Percentiles rank a stretch among this genome's conserved stretches.
Conservation (phyloP, 2,329 filamentous ascomycete species). For the Neophaeococcomyces aloes region DNA sequence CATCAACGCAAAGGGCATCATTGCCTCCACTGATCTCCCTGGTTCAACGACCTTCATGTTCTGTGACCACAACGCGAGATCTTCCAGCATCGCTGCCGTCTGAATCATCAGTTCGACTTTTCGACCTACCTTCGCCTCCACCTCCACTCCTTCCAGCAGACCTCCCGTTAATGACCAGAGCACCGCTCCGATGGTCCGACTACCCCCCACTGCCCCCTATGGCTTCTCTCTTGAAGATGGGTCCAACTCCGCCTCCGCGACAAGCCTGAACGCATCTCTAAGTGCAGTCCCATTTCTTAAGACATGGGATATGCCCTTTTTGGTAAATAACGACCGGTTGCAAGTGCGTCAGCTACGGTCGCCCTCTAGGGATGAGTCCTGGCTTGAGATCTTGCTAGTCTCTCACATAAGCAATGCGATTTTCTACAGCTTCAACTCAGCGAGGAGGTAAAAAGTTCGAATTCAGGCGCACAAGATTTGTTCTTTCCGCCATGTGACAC, state of each 20-base stretch:
- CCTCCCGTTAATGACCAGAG: constrained; percentile 1
- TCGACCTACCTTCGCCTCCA: background rate
- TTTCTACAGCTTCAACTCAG: too few species aligned
- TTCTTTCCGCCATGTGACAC: too few species aligned
- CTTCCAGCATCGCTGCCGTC: background rate
- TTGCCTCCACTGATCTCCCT: background rate
- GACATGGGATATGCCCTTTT: too few species aligned
- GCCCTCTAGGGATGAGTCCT: too few species aligned
- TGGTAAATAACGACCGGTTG: too few species aligned
- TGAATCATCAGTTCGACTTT: background rate
- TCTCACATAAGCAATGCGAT: too few species aligned
- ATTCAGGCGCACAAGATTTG: too few species aligned
- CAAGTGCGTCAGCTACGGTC: too few species aligned
- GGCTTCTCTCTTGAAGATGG: constrained; percentile 4
- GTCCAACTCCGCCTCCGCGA: background rate
- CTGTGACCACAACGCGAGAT: background rate
- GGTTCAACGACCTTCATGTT: background rate
- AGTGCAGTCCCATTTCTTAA: too few species aligned
- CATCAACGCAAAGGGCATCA: background rate
- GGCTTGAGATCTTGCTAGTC: too few species aligned
- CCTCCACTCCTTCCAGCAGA: background rate
- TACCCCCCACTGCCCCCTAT: constrained; percentile 5
- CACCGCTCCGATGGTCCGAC: background rate
- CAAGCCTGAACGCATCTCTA: too few species aligned
- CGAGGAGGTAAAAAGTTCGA: too few species aligned